Conservation (phyloP, 192 early-diverging fungal species). For the Dissophora globulifera region DNA sequence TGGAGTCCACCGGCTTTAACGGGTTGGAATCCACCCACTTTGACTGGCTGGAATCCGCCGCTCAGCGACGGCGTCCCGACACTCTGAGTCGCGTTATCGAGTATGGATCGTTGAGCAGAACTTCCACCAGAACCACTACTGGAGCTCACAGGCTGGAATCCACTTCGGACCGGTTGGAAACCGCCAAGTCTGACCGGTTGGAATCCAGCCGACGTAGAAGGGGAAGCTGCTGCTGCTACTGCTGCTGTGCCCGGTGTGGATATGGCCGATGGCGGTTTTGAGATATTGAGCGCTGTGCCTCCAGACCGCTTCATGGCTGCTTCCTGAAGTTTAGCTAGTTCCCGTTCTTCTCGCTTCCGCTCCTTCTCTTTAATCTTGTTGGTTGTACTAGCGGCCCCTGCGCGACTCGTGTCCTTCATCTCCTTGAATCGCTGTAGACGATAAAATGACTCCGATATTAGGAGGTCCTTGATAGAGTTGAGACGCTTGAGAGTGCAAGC, state of each 20-base stretch:
- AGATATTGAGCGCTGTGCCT: neutral
- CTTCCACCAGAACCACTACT: neutral
- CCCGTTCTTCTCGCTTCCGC: constrained; percentile 71
- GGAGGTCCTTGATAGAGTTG: no score
- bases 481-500: no score
- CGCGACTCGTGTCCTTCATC: constrained; percentile 70
- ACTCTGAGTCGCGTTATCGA: no score
- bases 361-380: constrained; percentile 72
- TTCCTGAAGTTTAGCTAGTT: constrained; percentile 71
- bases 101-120: no score
- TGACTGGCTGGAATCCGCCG: constrained; percentile 41
- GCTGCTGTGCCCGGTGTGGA: neutral
- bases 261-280: neutral
- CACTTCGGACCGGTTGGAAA: constrained; percentile 11
- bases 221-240: neutral
- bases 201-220: constrained; percentile 4
- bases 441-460: neutral
- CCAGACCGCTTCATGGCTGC: constrained; percentile 65
- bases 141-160: constrained; percentile 6
- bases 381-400: constrained; percentile 34
- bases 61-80: no score
- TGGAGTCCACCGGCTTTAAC: constrained; percentile 5
- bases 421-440: constrained; percentile 75
- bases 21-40: constrained; percentile 13
- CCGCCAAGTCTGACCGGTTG: constrained; percentile 1